Conservation (phyloP, 23 red algal species). For the Gracilaria caudata region DNA sequence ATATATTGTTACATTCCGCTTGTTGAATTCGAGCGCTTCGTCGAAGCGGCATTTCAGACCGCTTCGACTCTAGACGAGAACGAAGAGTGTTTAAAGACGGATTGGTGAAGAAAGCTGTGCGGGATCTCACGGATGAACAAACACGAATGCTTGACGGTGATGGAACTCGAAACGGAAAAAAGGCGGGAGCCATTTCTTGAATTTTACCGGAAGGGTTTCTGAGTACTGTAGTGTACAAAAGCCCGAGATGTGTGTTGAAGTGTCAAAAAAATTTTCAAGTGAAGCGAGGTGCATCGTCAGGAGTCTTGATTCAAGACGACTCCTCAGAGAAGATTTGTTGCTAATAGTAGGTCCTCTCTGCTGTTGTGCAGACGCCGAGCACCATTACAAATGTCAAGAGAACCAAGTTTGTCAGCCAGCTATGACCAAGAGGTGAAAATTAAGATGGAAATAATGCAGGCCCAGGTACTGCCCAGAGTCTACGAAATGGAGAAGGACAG, state of each 20-base stretch:
- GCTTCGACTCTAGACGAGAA: not conserved
- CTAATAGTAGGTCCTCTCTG: too few relatives aligned
- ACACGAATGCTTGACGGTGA: not conserved
- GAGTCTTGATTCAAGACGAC: too few relatives aligned
- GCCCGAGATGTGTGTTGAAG: too few relatives aligned
- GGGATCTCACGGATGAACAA: not conserved
- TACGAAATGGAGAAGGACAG: conserved; percentile 1
- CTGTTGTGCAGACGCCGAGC: not conserved
- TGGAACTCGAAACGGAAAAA: not conserved
- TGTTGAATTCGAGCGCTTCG: not conserved
- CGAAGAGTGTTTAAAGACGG: too few relatives aligned
- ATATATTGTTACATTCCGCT: not conserved
- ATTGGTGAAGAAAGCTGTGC: too few relatives aligned
- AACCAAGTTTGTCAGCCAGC: not conserved
- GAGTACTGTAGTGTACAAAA: too few relatives aligned
- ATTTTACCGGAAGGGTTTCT: too few relatives aligned
- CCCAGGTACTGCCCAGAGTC: not conserved
- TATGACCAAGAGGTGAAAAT: not conserved
- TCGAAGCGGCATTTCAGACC: not conserved
- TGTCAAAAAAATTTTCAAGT: too few relatives aligned
- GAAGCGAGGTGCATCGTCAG: too few relatives aligned
- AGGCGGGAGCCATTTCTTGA: conserved; percentile 13
- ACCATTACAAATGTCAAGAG: not conserved
- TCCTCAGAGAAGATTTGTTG: too few relatives aligned
- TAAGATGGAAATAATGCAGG: not conserved